Base-by-base conservation (phyloP, 75 land plant genomes). In the Chamaecyparis obtusa region DNA sequence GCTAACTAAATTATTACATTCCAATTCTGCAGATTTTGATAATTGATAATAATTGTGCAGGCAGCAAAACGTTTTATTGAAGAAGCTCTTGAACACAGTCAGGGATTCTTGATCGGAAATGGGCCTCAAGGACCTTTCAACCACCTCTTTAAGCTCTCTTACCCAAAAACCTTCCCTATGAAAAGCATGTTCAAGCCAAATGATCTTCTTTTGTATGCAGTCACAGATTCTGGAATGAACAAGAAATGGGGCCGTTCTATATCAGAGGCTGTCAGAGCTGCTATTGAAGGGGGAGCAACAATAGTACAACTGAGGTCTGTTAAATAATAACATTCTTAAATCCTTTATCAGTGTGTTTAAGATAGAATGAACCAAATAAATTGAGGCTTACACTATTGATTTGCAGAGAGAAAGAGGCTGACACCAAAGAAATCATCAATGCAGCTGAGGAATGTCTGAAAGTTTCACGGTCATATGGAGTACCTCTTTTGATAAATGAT, bases 281-380 rank as follows among this genome's bases (percentile, higher is more conserved):
- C 99, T 69, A 92, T 97, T 55, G 93, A 94, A 90, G 99, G 99
- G 67, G 99, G 99, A 74, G 99, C 99, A 37, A 97, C 98, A 54
- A 96, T 97, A 35, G 81, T 97, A 37, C 99, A 97, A 64, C 84
- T 97, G 32, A 95, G 99, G 99, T 96, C 78, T 57, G 88, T 89
- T 67, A 27, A 15, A 69, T 37, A 24, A 49, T 24, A 43, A 17
- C 27, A 46, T n/a, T 44, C 30, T 46, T 46, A n/a, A 80, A 44
- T 81, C 9, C 3, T 10, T 46, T 39, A 27, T 43, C n/a, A 43
- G 24, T 10, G 1, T 46, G n/a, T 11, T 81, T 19, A 44, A 46
- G 51, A 13, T 81, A n/a, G 51, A n/a, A 43, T 81, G 14, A 46
- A 78, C 46, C 39, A 1, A 77, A 16, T 19, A 80, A 80, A 80